Evolutionary conservation across 495 filamentous ascomycete species (phyloP), one percentile per base, ranked within the genome.

Genomic region (Aspergillus bridgeri): DNA sequence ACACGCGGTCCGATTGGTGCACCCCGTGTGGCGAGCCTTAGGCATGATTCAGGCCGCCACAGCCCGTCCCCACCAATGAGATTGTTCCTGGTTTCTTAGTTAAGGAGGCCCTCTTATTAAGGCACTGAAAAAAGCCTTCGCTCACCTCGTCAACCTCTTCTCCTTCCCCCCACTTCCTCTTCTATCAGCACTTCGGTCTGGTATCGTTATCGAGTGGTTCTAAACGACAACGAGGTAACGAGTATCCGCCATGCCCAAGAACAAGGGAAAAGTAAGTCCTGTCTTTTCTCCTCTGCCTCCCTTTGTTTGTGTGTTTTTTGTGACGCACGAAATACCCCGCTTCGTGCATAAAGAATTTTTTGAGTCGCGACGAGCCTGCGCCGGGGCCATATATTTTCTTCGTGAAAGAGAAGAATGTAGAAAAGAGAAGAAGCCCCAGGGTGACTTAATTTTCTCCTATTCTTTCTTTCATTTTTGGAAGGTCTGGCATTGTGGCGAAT

Each of bases 201-300:
- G 29, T 56, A 63, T 61, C 51, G 47, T 42, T 42, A 54, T 55
- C 54, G 53, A 60, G 53, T n/a, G n/a, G n/a, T 58, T 57, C 59
- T 68, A 70, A 58, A 58, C 60, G n/a, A n/a, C 57, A 58, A 51
- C 60, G n/a, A 57, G 53, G 52, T 64, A 66, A 60, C 56, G 54
- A 61, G 18, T 46, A 48, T 65, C 70, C 81, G 84, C 75, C 61
- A 96, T 96, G 91, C 91, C 91, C 70, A 96, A 96, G 90, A 96
- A 96, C 71, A 96, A 96, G 87, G 91, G 91, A 88, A 96, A 96
- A 76, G 91, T 95, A 85, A 67, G 86, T 43, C 53, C 56, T 58
- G 61, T 56, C 62, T 63, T 65, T 65, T 61, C 66, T 27, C 51
- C 23, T 22, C 54, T 65, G 47, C 67, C 70, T 68, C 62, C 62